phyloP scores from a whole-genome alignment of 345 rosid species.

The Cardiospermum halicacabum region DNA sequence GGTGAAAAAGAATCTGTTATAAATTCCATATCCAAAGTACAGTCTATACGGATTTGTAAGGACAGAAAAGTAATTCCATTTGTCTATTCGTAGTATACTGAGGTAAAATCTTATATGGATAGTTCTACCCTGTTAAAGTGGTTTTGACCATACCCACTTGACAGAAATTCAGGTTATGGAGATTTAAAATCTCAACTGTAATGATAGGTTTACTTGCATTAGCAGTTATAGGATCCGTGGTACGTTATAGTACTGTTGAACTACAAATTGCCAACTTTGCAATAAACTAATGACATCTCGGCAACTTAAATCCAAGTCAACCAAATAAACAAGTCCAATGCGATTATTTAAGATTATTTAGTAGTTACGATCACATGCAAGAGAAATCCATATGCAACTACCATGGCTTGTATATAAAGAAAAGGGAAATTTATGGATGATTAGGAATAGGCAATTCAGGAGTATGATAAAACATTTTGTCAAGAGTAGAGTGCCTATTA shows the following conservation, averaged over 20 bases:
- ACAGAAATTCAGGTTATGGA: not conserved
- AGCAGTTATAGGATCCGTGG: constrained; percentile 16
- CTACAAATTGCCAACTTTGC: constrained; percentile 17
- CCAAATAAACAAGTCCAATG: not conserved
- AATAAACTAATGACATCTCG: constrained; percentile 12
- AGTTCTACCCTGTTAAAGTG: too few relatives aligned
- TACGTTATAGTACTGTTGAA: constrained; percentile 24
- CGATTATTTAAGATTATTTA: not conserved
- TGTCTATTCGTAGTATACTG: too few relatives aligned
- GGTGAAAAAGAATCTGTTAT: too few relatives aligned
- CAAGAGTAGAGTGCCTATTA: constrained; percentile 24
- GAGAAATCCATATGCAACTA: constrained; percentile 4
- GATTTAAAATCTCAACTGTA: constrained; percentile 14
- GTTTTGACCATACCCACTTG: not conserved
- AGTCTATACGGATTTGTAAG: not conserved
- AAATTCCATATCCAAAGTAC: too few relatives aligned
- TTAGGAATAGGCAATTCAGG: constrained; percentile 12
- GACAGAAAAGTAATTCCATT: too few relatives aligned
- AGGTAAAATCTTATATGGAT: too few relatives aligned
- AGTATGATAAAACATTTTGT: constrained; percentile 9
- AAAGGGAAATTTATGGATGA: not conserved
- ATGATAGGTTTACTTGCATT: constrained; percentile 2
- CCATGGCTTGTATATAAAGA: constrained; percentile 19
- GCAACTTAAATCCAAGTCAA: constrained; percentile 24
- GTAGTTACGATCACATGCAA: constrained; percentile 17